Conservation (phyloP, 106 monocot genomes). For the Dactylorhiza incarnata region DNA sequence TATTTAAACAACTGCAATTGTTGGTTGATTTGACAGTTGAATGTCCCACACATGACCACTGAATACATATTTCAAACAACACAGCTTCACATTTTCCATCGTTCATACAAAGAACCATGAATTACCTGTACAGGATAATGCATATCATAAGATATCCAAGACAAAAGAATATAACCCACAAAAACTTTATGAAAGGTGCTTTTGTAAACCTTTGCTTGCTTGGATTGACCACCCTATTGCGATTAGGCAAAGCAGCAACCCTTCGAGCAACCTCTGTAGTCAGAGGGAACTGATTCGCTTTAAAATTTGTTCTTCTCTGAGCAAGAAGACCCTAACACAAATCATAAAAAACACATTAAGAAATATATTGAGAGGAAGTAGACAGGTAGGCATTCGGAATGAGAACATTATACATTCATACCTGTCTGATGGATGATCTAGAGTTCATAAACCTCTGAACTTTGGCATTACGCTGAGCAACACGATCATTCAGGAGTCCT, state of each 20-base stretch:
- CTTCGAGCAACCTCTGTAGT: constrained; percentile 54
- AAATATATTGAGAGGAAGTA: not conserved
- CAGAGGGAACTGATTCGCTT: constrained; percentile 47
- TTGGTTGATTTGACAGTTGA: not conserved
- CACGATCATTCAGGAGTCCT: constrained; percentile 41
- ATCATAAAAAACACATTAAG: not conserved
- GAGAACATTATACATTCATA: constrained; percentile 9
- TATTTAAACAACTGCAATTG: constrained; percentile 1
- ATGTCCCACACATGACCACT: not conserved
- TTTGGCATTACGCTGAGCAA: constrained; percentile 36
- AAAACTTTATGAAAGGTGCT: not conserved
- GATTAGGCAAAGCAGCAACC: constrained; percentile 37
- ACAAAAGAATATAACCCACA: not conserved
- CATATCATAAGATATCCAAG: not conserved
- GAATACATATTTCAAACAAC: not conserved
- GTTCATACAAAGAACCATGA: not conserved
- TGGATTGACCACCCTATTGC: constrained; percentile 30
- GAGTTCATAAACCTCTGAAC: constrained; percentile 62
- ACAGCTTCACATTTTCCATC: not conserved
- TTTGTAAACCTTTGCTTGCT: constrained; percentile 45
- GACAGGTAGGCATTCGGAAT: not conserved
- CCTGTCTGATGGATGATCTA: constrained; percentile 86
- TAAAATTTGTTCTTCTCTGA: constrained; percentile 63
- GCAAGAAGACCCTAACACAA: constrained; percentile 60
- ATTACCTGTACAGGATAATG: constrained; percentile 6